Base-by-base conservation (phyloP, 257 asterid genomes). In the Solanum neorickii region DNA sequence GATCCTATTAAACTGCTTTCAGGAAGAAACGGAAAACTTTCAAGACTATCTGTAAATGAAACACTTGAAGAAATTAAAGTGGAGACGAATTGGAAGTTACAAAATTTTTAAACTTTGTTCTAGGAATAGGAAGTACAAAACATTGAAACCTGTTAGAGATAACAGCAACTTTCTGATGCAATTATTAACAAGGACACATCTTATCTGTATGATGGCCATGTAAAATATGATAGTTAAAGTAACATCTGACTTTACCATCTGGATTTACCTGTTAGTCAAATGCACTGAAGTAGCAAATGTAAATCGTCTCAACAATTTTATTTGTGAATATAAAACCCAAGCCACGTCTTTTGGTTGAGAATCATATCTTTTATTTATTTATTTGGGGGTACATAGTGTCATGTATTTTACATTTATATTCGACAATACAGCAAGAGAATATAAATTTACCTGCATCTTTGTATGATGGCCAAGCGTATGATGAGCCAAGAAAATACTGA, bases 401-500 rank as follows among this genome's bases (percentile, higher is more conserved):
- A 80, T 47, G 84, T 47, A 20, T 47, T 47, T 33, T 80, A 80
- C 16, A 29, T 14, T 47, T 46, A 31, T 80, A 27, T 47, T 33
- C n/a, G 29, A 86, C 37, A 59, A 49, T 4, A 47, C 77, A 86
- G 73, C 27, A 68, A 70, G 37, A 85, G 2, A 46, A 44, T 44
- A 52, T 18, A 44, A 86, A 41, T 12, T 29, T 86, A 96, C 99
- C 99, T 87, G 98, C 99, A 96, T 94, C 93, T 89, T 92, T 94
- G 94, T 94, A 95, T 4, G 98, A 90, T 7, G 97, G 95, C 99
- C 99, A 96, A 88, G 94, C 98, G 86, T 95, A 96, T 9, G 99
- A 96, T 86, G 99, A 94, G 82, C 99, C 99, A 70, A 96, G 96
- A 91, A 96, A 96, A 90, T 96, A 96, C 84, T 96, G 99, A 89